Evolutionary conservation across 352 stramenopile genomes (phyloP), one percentile per base, ranked within the genome.

Genomic region (Albugo candida): DNA sequence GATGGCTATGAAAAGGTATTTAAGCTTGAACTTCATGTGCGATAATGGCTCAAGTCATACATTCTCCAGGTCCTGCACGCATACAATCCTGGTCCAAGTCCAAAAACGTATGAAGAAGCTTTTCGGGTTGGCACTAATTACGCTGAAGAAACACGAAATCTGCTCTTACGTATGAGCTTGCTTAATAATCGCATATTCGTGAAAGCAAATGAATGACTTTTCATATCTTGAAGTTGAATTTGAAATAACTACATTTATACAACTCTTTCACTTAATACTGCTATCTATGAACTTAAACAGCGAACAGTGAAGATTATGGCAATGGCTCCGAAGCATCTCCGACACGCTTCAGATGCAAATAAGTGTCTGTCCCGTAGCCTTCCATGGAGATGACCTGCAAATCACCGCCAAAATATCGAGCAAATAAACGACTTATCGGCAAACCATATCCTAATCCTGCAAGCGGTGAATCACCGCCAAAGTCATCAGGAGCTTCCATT

Each of bases 381-480:
- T 99, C 95, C 93, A 99, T 99, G 12, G 92, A 98, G 64, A 99
- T 98, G 46, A 99, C 94, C 58, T 95, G 91, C 17, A 99, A 64
- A 64, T 99, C 95, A 16, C 96, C 96, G 19, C 95, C 96, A 66
- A 99, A 99, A 71, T 99, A 99, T 47, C 95, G 82, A 55, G 94
- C 93, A 65, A 99, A 99, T n/a, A 95, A 83, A 14, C 94, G 70
- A 50, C 73, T 89, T 48, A 96, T 96, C 10, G 95, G 95, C 39
- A 99, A 65, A 0, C 95, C 95, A 53, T 98, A 98, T 46, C 95
- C 95, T 34, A 98, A 72, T 12, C 95, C 95, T 36, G 92, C 94
- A 19, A 97, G 70, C 1, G 92, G 92, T 13, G 75, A 85, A 43
- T 94, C 81, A 21, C 73, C 72, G 21, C 78, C 77, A 45, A 88